phyloP scores from a whole-genome alignment of 192 early-diverging fungal species.

The Pilaira anomala region DNA sequence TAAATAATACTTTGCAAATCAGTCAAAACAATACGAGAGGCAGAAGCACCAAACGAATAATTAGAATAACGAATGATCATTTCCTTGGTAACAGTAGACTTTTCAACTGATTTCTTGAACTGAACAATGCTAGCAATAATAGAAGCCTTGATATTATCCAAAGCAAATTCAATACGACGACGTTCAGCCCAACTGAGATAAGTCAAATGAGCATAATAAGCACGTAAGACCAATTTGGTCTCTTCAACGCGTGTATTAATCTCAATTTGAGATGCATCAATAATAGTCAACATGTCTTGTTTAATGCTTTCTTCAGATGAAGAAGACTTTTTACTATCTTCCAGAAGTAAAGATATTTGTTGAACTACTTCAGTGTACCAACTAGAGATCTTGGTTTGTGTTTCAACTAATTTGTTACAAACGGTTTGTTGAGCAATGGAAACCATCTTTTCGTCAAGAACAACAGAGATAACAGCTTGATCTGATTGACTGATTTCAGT shows the following conservation, averaged over 20 bases:
- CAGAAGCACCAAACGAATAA: slow-evolving; percentile 13
- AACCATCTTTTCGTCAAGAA: slow-evolving; percentile 13
- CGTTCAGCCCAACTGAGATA: slow-evolving; percentile 22
- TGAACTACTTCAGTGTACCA: slow-evolving; percentile 11
- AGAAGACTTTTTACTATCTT: background rate
- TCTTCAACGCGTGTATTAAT: slow-evolving; percentile 13
- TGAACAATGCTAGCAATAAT: slow-evolving; percentile 16
- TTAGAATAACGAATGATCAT: slow-evolving; percentile 5
- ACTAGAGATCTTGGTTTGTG: slow-evolving; percentile 4
- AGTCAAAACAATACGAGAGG: background rate
- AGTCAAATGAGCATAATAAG: slow-evolving; percentile 23
- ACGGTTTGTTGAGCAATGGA: slow-evolving; percentile 15
- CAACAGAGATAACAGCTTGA: background rate
- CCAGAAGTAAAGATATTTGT: slow-evolving; percentile 8
- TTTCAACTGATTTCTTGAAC: slow-evolving; percentile 6
- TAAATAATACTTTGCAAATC: slow-evolving; percentile 10
- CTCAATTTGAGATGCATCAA: slow-evolving; percentile 16
- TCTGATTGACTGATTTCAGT: background rate
- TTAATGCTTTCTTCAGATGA: background rate
- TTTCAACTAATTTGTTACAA: background rate
- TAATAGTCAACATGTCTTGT: slow-evolving; percentile 2
- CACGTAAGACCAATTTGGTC: slow-evolving; percentile 13
- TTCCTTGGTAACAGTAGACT: slow-evolving; percentile 1
- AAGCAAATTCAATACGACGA: slow-evolving; percentile 15
- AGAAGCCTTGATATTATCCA: slow-evolving; percentile 17